Percentiles rank a stretch among this genome's conserved stretches.
Conservation (phyloP, 2,329 filamentous ascomycete species). For the Paramyrothecium roridum region DNA sequence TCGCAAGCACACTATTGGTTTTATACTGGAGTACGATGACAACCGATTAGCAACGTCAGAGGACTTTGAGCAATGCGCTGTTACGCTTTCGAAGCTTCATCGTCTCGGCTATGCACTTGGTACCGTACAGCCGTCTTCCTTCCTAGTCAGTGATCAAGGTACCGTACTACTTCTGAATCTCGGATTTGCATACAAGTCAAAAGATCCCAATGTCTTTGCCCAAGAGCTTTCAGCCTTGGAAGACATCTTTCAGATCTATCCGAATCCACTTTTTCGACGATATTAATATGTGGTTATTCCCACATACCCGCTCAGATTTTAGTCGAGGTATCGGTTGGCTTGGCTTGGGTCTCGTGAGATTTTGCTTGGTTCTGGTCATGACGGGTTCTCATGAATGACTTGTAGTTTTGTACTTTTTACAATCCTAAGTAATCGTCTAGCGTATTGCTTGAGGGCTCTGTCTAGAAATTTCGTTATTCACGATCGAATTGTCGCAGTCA, state of each 20-base stretch:
- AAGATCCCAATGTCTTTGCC: background rate
- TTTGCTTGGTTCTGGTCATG: too few relatives aligned
- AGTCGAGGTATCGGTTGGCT: too few relatives aligned
- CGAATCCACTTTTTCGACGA: too few relatives aligned
- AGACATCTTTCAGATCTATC: background rate
- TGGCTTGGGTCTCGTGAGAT: too few relatives aligned
- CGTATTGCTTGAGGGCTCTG: too few relatives aligned
- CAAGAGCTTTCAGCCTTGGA: background rate
- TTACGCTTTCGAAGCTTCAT: background rate
- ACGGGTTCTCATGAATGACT: too few relatives aligned
- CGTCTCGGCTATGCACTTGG: background rate
- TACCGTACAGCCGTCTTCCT: background rate
- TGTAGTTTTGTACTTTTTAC: too few relatives aligned
- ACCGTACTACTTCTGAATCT: background rate
- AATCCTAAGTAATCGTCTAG: too few relatives aligned
- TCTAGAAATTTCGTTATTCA: too few relatives aligned
- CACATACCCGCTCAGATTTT: too few relatives aligned
- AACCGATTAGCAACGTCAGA: background rate
- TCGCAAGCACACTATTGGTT: background rate
- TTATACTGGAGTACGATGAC: background rate
- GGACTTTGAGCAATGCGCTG: background rate
- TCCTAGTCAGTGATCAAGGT: background rate
- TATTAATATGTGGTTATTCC: too few relatives aligned
- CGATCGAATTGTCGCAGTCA: too few relatives aligned
- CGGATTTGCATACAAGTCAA: background rate